Evolutionary conservation across 176 grass and related monocot species (phyloP).

Genomic region (Hordeum marinum): DNA sequence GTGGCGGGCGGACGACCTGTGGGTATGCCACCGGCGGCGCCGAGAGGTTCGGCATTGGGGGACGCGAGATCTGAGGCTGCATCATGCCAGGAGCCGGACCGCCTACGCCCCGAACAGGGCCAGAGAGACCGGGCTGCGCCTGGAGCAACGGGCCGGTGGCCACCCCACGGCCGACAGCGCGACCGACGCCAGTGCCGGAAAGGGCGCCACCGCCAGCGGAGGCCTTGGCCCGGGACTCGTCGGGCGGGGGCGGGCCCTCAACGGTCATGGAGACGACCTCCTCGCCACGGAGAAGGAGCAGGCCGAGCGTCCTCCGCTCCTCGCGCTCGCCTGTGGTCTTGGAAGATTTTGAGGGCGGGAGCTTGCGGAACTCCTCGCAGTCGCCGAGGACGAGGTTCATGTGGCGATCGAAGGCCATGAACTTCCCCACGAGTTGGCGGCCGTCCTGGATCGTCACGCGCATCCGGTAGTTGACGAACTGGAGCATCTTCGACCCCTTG

Average conservation of each 20-base stretch:
- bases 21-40: constrained; percentile 73
- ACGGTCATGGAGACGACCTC: constrained; percentile 98
- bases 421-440: constrained; percentile 93
- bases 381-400: constrained; percentile 99
- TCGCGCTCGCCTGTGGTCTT: constrained; percentile 75
- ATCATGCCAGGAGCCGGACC: constrained; percentile 91
- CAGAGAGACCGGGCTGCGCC: constrained; percentile 75
- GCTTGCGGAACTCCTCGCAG: constrained; percentile 98
- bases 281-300: constrained; percentile 89
- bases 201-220: constrained; percentile 38
- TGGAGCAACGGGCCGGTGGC: constrained; percentile 77
- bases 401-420: constrained; percentile 99
- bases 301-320: constrained; percentile 93
- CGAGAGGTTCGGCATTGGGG: constrained; percentile 73
- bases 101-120: constrained; percentile 72
- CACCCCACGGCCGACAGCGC: constrained; percentile 67
- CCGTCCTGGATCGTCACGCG: constrained; percentile 98
- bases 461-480: constrained; percentile 98
- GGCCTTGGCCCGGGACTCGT: constrained; percentile 87
- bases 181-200: constrained; percentile 67
- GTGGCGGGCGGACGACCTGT: constrained; percentile 64
- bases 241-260: constrained; percentile 88
- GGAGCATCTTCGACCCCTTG: constrained; percentile 98
- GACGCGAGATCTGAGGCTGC: constrained; percentile 92
- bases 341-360: constrained; percentile 75